Conservation (phyloP, 495 filamentous ascomycete genomes). For the Patellaria atrata region DNA sequence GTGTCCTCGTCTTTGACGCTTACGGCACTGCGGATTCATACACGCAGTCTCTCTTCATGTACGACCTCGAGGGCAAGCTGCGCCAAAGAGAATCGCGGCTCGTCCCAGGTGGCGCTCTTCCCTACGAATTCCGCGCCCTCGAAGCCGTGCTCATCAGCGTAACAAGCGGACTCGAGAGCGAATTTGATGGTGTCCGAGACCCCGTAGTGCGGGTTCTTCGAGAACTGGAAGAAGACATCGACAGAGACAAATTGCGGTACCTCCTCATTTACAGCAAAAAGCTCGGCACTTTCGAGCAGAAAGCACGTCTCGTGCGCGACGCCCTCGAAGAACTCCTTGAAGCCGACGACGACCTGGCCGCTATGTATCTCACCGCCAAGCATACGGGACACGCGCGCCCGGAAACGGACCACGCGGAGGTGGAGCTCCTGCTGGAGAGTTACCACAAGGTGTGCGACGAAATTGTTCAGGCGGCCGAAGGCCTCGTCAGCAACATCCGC, state of each 20-base stretch:
- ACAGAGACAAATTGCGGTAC: conserved; percentile 80
- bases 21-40: conserved; percentile 92
- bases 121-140: conserved; percentile 59
- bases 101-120: conserved; percentile 38
- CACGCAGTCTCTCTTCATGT: conserved; percentile 91
- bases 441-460: conserved; percentile 98
- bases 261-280: conserved; percentile 89
- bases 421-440: conserved; percentile 90
- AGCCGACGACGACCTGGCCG: conserved; percentile 85
- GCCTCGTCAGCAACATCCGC: conserved; percentile 85
- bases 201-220: conserved; percentile 78
- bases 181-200: conserved; percentile 84
- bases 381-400: conserved; percentile 54
- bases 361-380: conserved; percentile 92
- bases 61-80: conserved; percentile 60
- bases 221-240: conserved; percentile 93
- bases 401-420: conserved; percentile 86
- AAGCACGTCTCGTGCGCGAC: conserved; percentile 84
- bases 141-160: conserved; percentile 74
- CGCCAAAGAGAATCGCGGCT: conserved; percentile 34
- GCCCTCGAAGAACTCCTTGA: conserved; percentile 94
- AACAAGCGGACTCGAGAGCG: conserved; percentile 74
- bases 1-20: conserved; percentile 87
- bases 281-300: conserved; percentile 92
- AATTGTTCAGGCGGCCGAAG: conserved; percentile 88